Evolutionary conservation across 1,284 basidiomycete genomes (phyloP).

Genomic region (Sanghuangporus baumii): DNA sequence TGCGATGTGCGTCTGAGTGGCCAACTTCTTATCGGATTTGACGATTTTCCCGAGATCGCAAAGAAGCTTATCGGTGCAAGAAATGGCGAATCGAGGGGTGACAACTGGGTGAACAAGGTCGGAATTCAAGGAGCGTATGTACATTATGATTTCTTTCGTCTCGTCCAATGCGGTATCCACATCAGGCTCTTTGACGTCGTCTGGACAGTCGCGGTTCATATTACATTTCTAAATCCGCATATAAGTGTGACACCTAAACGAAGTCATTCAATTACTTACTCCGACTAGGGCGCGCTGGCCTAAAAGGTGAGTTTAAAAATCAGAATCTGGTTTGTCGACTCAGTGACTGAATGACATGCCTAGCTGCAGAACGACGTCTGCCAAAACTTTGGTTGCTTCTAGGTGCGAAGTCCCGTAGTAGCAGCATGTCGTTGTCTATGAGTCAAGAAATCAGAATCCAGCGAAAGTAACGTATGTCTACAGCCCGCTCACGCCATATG

Average conservation of each 20-base stretch:
- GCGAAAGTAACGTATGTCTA: neutral
- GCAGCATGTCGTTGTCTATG: conserved; percentile 87
- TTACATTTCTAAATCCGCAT: conserved; percentile 72
- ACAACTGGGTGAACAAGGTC: conserved; percentile 84
- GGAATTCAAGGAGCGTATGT: conserved; percentile 54
- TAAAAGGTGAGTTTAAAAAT: conserved; percentile 22
- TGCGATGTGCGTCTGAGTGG: conserved; percentile 90
- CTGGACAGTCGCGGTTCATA: conserved; percentile 79
- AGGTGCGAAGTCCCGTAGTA: conserved; percentile 87
- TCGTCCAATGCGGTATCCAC: conserved; percentile 49
- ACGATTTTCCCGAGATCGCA: conserved; percentile 57
- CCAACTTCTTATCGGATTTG: conserved; percentile 47
- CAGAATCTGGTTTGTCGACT: neutral
- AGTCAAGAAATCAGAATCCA: neutral
- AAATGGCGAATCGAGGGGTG: conserved; percentile 93
- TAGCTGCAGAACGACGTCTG: conserved; percentile 61
- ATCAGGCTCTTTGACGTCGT: conserved; percentile 70
- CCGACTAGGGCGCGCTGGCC: conserved; percentile 89
- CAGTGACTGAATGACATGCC: conserved; percentile 37
- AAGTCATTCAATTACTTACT: conserved; percentile 35
- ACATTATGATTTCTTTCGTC: conserved; percentile 61
- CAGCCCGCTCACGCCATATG: conserved; percentile 63
- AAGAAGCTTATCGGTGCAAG: conserved; percentile 79
- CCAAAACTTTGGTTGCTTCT: conserved; percentile 77
- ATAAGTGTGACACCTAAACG: conserved; percentile 3